These are phyloP conservation scores for Rhodotorula paludigena DNA, from an alignment of 768 basidiomycete species.

Conservation along the genomic window DNA sequence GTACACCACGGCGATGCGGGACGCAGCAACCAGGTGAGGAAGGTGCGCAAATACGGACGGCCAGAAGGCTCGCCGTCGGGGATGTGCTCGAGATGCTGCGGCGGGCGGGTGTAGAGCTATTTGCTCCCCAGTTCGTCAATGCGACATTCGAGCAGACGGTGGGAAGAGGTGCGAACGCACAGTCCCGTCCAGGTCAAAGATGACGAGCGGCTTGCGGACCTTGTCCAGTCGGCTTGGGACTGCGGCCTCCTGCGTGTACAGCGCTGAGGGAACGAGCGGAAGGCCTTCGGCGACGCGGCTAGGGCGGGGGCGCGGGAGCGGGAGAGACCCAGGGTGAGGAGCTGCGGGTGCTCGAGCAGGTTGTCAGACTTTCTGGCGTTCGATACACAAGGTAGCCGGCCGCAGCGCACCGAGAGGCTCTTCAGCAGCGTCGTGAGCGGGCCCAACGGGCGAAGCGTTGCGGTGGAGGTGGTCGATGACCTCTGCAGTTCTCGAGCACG, in stretches of 20 bases:
- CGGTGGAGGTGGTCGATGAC: constrained; percentile 13
- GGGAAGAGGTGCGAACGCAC: no score
- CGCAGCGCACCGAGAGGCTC: constrained; percentile 1
- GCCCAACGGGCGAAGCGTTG: not conserved
- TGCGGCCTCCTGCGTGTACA: not conserved
- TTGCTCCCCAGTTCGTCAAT: no score
- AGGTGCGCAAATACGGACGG: constrained; percentile 25
- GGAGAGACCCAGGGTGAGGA: not conserved
- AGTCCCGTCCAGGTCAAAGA: constrained; percentile 36
- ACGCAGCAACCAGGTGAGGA: constrained; percentile 25
- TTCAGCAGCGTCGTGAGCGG: constrained; percentile 14
- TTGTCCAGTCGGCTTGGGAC: not conserved
- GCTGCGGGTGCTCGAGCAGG: not conserved
- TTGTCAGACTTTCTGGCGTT: not conserved
- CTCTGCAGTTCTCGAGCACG: not conserved
- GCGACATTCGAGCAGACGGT: no score
- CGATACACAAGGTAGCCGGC: not conserved
- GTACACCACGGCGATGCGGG: constrained; percentile 28
- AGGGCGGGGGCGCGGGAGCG: constrained; percentile 5
- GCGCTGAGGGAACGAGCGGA: not conserved
- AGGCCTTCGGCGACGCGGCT: constrained; percentile 18
- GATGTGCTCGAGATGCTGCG: constrained; percentile 33
- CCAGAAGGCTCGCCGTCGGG: constrained; percentile 13
- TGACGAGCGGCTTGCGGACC: not conserved
- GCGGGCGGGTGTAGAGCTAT: constrained; percentile 33